These are phyloP conservation scores for Wickerhamomyces alni DNA, from an alignment of 805 yeast genomes.

Conservation along the genomic window DNA sequence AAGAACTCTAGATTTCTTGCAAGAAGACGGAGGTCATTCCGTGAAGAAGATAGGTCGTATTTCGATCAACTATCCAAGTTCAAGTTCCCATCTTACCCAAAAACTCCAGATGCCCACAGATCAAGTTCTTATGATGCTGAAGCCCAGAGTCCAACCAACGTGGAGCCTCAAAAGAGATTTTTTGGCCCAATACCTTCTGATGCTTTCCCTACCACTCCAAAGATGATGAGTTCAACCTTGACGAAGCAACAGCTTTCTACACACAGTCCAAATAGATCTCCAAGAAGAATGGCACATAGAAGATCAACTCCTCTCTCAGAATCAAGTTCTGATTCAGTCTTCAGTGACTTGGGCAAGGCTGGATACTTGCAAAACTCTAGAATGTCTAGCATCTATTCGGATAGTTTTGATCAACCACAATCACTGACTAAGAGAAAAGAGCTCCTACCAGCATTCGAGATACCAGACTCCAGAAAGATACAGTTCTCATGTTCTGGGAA, in stretches of 20 bases:
- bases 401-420: background rate
- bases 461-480: background rate
- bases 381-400: background rate
- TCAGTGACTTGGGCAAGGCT: background rate
- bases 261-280: background rate
- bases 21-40: no score
- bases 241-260: background rate
- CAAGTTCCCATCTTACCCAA: constrained; percentile 7
- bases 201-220: background rate
- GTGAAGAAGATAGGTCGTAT: background rate
- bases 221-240: background rate
- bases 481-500: background rate
- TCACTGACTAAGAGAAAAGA: background rate
- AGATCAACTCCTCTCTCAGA: background rate
- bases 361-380: background rate
- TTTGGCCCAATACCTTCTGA: no score
- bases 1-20: background rate
- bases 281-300: background rate
- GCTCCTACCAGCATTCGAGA: background rate
- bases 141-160: background rate
- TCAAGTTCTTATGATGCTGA: background rate
- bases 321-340: background rate
- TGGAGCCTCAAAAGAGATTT: no score
- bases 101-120: background rate
- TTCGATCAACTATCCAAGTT: constrained; percentile 8